A percentile compares a stretch with the other conserved stretches of the same genome.
Conservation (phyloP, 257 asterid genomes). For the Paulownia fortunei region DNA sequence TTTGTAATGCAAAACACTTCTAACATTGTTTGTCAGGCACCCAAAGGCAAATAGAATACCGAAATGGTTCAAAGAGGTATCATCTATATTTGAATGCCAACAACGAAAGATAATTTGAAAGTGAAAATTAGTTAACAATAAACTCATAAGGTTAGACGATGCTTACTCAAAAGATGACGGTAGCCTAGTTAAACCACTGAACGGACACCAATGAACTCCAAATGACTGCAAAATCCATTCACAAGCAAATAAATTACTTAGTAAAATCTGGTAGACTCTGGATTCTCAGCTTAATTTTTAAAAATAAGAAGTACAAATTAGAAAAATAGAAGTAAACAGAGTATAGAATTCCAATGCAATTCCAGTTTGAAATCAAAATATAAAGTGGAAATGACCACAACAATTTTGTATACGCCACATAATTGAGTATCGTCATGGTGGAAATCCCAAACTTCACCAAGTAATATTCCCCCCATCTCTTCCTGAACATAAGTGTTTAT, state of each 20-base stretch:
- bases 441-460: not conserved
- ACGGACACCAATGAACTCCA: conserved; percentile 95
- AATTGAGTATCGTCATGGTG: not conserved
- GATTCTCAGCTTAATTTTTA: not conserved
- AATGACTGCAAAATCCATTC: conserved; percentile 64
- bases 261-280: not conserved
- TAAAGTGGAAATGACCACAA: not conserved
- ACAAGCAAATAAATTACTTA: conserved; percentile 29
- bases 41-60: not conserved
- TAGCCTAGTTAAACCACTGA: conserved; percentile 72
- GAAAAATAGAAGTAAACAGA: conserved; percentile 5
- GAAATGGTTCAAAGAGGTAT: not conserved
- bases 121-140: conserved; percentile 6
- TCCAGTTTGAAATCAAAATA: not conserved
- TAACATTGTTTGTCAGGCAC: not conserved
- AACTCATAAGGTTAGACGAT: conserved; percentile 15
- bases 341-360: conserved; percentile 7
- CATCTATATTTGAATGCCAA: not conserved
- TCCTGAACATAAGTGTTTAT: not conserved
- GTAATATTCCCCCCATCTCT: not conserved
- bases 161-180: conserved; percentile 85
- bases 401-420: conserved; percentile 2
- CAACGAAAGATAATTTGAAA: not conserved
- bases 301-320: not conserved
- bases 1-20: not conserved